Base-by-base conservation (phyloP, 2,329 filamentous ascomycete species). In the Calonectria multiphialidica region DNA sequence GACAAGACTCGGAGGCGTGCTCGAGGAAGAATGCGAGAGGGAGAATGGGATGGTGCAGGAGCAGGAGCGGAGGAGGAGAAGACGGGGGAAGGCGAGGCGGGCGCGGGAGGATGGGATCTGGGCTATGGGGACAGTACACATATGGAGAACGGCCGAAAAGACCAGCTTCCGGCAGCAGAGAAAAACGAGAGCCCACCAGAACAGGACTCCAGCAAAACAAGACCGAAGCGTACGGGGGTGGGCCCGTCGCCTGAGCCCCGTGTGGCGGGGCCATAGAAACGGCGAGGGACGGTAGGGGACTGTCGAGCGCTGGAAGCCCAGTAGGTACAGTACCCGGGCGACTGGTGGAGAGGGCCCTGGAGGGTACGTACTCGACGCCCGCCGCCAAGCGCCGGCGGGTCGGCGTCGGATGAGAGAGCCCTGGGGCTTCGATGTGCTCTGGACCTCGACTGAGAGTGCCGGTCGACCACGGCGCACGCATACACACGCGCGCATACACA, bases 181-280 rank as follows among this genome's bases (percentile, higher is more conserved):
- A 57, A 53, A 57, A 57, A 57, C 53, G 53, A 57, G 53, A 57
- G 33, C 53, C 53, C 53, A 57, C 53, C 53, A 57, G 53, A 35
- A 13, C 53, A 57, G 53, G 30, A 57, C 53, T 57, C 53, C 53
- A 57, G 53, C 53, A 57, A 57, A 57, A 57, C 53, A 57, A 57
- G 55, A 68, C 65, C 59, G 66, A 66, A 70, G 70, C 59, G 35
- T 67, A 72, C 70, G 70, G 70, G 65, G 66, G 70, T 72, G 70
- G 70, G 59, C 66, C 66, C 70, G 65, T 44, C 44, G 50, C 55
- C 70, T 70, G 61, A 67, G 70, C 70, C 70, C 67, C 67, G 67
- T 63, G 67, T 55, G 49, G 53, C 53, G 53, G 50, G 53, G 53
- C 53, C 53, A 57, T 57, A 35, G 53, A 57, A 57, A 57, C 53